Evolutionary conservation across 352 stramenopile genomes (phyloP), one percentile per base, ranked within the genome.

Genomic region (Pythium chondricola): DNA sequence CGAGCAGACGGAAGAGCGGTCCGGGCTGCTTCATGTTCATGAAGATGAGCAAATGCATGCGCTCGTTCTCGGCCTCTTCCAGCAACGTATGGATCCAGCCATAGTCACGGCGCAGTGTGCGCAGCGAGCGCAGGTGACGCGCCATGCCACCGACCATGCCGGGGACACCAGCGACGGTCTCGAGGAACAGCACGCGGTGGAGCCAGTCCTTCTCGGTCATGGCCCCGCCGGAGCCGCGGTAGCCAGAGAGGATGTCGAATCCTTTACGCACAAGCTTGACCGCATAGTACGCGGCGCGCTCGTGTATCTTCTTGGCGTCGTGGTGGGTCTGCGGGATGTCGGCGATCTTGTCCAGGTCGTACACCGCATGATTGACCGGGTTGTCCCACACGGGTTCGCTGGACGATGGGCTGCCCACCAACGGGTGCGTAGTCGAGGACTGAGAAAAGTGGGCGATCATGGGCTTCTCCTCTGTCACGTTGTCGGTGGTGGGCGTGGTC

Each of bases 1-100:
- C 84, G 10, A 74, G 39, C 6, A 64, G 48, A n/a, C 85, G 83
- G 52, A 96, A 88, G 7, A 83, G 2, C 43, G 58, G 64, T 11
- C 78, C 72, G 0, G 85, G 81, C 53, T 95, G 67, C 58, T 94
- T 94, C 65, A 97, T 82, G 37, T 77, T 73, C 51, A 95, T 69
- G 58, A 93, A 95, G 54, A 93, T 94, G 7, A 96, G 66, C 25
- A 97, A 53, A 52, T 97, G 88, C 84, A 97, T 96, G 41, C 88
- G 71, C 69, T 97, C 88, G 63, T 97, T 97, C 62, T 97, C 89
- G 14, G 85, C 83, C 44, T 97, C 88, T 39, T 96, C 88, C 4
- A 96, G 63, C 9, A 97, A 52, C 10, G 85, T 90, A 62, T 91
- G 70, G 65, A 97, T 96, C 85, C 84, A 95, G 13, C 85, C 81